A percentile compares a stretch with the other conserved stretches of the same genome.
Evolutionary conservation across 768 basidiomycete genomes (phyloP).

Genomic region (Lactarius pseudohatsudake): DNA sequence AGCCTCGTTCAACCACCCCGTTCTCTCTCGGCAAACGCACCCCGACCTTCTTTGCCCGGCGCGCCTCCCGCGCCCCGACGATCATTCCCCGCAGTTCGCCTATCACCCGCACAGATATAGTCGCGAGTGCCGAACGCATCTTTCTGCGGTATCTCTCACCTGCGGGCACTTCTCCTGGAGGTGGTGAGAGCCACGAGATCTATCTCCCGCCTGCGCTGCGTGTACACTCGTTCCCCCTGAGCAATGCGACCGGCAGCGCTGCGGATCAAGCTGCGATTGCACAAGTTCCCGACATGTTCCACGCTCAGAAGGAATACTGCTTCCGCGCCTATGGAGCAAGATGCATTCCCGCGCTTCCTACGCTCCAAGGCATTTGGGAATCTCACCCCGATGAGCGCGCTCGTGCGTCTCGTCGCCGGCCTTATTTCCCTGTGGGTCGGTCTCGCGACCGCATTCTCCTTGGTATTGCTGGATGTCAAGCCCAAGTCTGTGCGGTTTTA

Average conservation of each 20-base stretch:
- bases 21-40: slow-evolving; percentile 76
- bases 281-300: slow-evolving; percentile 94
- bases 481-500: slow-evolving; percentile 93
- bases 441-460: slow-evolving; percentile 84
- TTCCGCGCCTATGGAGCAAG: slow-evolving; percentile 96
- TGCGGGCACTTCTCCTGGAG: slow-evolving; percentile 69
- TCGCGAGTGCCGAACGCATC: slow-evolving; percentile 94
- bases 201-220: slow-evolving; percentile 94
- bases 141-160: slow-evolving; percentile 92
- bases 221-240: slow-evolving; percentile 87
- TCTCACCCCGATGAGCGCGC: slow-evolving; percentile 85
- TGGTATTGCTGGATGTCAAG: slow-evolving; percentile 90
- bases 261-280: slow-evolving; percentile 77
- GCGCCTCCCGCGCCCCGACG: slow-evolving; percentile 87
- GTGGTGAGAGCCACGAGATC: slow-evolving; percentile 93
- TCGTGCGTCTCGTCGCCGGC: slow-evolving; percentile 83
- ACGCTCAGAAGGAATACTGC: slow-evolving; percentile 95
- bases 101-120: slow-evolving; percentile 85
- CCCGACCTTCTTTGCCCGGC: slow-evolving; percentile 72
- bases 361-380: slow-evolving; percentile 98
- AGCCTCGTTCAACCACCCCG: slow-evolving; percentile 71
- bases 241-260: slow-evolving; percentile 67
- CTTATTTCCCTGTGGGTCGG: slow-evolving; percentile 92
- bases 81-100: slow-evolving; percentile 90
- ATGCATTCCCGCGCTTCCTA: slow-evolving; percentile 91